Base-by-base conservation (phyloP, 2,329 filamentous ascomycete species). In the Fusarium chuoi region DNA sequence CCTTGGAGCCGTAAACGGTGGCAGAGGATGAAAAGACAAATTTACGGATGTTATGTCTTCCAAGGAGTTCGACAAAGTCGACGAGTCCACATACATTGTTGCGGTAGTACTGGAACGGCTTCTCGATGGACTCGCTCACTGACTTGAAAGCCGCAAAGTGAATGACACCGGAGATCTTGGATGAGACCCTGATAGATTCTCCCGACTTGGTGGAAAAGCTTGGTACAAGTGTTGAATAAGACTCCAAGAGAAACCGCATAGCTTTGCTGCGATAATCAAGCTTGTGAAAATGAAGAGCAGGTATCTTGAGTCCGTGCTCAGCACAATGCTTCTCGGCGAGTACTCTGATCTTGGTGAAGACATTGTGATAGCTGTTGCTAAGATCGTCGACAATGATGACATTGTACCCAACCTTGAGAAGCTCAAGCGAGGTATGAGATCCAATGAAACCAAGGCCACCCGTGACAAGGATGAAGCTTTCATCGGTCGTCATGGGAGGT, bases 131-230 rank as follows among this genome's bases (percentile, higher is more conserved):
- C 75, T 92, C 90, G 55, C 87, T 86, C 0, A 92, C 90, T 6
- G 90, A 89, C 79, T 92, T 92, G 84, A 89, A 89, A 7, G 91
- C 91, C 20, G 91, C 91, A 74, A 92, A 92, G 77, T 93, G 91
- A 66, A 93, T 91, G 28, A 92, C 89, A 3, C 89, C 90, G 6
- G 65, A 46, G 18, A 76, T 68, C 42, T 66, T 61, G 17, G 72
- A 76, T 28, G 39, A 39, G 10, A 26, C 49, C 68, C 42, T 72
- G n/a, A 72, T 38, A n/a, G 17, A 20, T 12, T 62, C 59, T 22
- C 17, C 59, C 2, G 39, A 44, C 14, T 55, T 13, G 14, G 38
- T 35, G 9, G 49, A 44, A 15, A 38, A 52, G 28, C 24, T 55
- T 15, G 70, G 54, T n/a, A 66, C 68, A 28, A 75, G 62, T n/a